Conservation (phyloP, 208 protist species). For the Crithidia fasciculata region DNA sequence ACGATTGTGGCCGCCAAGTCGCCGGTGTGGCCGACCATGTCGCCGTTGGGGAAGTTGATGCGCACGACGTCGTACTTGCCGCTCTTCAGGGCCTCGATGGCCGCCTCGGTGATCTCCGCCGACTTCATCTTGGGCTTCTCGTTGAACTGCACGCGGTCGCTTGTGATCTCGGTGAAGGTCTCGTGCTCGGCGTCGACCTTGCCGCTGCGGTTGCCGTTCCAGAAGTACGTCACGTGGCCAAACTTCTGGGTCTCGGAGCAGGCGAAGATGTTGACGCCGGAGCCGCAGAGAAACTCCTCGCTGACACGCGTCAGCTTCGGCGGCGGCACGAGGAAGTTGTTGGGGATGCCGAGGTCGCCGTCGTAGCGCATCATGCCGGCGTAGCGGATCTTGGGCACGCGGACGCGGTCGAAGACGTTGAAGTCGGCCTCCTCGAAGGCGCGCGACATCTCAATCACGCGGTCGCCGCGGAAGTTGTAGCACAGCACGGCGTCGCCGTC, state of each 20-base stretch:
- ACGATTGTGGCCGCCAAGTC: conserved; percentile 85
- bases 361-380: conserved; percentile 97
- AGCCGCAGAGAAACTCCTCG: conserved; percentile 90
- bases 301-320: conserved; percentile 89
- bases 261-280: conserved; percentile 89
- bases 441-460: conserved; percentile 94
- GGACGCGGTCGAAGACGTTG: conserved; percentile 91
- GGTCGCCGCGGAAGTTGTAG: conserved; percentile 96
- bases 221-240: conserved; percentile 97
- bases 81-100: conserved; percentile 91
- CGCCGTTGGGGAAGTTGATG: conserved; percentile 95
- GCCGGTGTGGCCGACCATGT: conserved; percentile 97
- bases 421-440: conserved; percentile 94
- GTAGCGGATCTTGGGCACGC: conserved; percentile 91
- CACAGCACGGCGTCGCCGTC: conserved; percentile 95
- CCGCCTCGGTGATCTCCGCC: conserved; percentile 89
- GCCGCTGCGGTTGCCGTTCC: conserved; percentile 96
- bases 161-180: conserved; percentile 91
- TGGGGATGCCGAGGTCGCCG: conserved; percentile 94
- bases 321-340: conserved; percentile 93
- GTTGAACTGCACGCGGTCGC: conserved; percentile 93
- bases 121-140: conserved; percentile 95
- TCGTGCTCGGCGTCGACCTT: conserved; percentile 90
- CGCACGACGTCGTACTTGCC: conserved; percentile 92
- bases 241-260: conserved; percentile 97